Percentiles rank a stretch among this genome's conserved stretches.
Conservation (phyloP, 345 rosid genomes). For the Sapria himalayana region DNA sequence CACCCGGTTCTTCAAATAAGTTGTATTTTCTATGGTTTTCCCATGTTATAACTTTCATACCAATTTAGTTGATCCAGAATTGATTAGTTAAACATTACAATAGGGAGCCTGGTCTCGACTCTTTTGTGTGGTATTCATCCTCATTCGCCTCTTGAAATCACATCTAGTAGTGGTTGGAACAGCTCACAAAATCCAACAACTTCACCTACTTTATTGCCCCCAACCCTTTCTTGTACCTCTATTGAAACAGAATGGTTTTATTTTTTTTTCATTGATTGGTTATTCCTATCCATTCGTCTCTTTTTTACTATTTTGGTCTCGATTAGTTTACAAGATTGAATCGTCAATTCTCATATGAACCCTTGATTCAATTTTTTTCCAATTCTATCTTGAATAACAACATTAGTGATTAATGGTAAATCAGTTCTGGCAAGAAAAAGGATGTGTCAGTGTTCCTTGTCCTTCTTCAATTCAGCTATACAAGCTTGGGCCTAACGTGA, state of each 20-base stretch:
- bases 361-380: no score
- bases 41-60: slow-evolving; percentile 1
- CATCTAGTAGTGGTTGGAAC: not conserved
- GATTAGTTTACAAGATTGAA: not conserved
- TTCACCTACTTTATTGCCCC: not conserved
- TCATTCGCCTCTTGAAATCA: not conserved
- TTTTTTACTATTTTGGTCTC: not conserved
- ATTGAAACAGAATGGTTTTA: not conserved
- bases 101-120: not conserved
- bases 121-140: not conserved
- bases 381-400: no score
- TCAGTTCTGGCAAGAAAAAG: no score
- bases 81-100: slow-evolving; percentile 3
- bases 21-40: slow-evolving; percentile 1
- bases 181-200: not conserved
- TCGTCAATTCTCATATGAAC: no score
- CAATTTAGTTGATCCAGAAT: slow-evolving; percentile 4
- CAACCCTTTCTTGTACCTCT: not conserved
- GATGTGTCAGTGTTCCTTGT: no score
- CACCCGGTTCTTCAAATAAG: not conserved
- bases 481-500: no score
- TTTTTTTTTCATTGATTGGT: not conserved
- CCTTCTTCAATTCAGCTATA: no score
- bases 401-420: no score
- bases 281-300: not conserved